phyloP scores from a whole-genome alignment of 495 filamentous ascomycete species.

The Jackrogersella multiformis region DNA sequence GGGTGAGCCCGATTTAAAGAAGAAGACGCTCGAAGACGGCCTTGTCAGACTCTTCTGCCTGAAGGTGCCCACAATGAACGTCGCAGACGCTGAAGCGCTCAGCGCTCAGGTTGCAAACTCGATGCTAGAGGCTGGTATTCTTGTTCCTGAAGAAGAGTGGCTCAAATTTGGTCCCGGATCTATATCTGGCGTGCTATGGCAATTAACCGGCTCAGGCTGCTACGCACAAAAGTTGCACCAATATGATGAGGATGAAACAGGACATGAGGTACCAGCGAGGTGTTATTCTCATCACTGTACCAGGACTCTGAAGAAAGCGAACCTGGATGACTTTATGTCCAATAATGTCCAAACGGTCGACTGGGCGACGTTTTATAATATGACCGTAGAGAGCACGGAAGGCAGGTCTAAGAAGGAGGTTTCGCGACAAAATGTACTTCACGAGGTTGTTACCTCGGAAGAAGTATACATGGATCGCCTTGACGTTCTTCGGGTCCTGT shows the following conservation, averaged over 20 bases:
- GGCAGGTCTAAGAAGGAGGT: conserved; percentile 83
- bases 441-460: conserved; percentile 95
- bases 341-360: conserved; percentile 77
- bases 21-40: conserved; percentile 82
- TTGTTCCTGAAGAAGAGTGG: conserved; percentile 96
- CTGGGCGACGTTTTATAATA: conserved; percentile 90
- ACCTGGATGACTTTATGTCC: conserved; percentile 73
- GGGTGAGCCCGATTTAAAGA: conserved; percentile 81
- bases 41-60: conserved; percentile 91
- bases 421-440: conserved; percentile 90
- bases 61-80: conserved; percentile 99
- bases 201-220: conserved; percentile 91
- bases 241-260: conserved; percentile 58
- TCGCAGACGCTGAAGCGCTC: conserved; percentile 91
- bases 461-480: conserved; percentile 89
- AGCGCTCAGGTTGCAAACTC: conserved; percentile 79
- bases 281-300: conserved; percentile 97
- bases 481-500: conserved; percentile 82
- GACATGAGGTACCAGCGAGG: conserved; percentile 67
- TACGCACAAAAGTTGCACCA: conserved; percentile 87
- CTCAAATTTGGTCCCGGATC: conserved; percentile 83
- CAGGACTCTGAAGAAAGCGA: conserved; percentile 92
- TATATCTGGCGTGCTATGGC: conserved; percentile 88
- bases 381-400: conserved; percentile 79
- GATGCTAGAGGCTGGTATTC: conserved; percentile 80